A percentile compares a stretch with the other conserved stretches of the same genome.
phyloP scores from a whole-genome alignment of 257 asterid genomes.

The Buddleja alternifolia region DNA sequence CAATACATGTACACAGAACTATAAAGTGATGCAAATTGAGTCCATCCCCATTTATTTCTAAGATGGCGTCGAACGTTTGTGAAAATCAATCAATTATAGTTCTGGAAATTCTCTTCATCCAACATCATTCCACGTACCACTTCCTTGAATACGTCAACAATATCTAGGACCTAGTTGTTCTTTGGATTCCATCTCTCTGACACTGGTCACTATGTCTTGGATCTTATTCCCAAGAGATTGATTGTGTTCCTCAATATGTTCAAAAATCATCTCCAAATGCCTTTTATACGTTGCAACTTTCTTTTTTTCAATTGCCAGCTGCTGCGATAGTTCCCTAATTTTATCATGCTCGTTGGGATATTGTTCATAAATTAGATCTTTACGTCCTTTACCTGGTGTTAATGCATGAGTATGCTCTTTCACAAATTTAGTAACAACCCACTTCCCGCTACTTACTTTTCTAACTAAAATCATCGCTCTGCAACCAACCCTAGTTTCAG shows the following conservation, averaged over 20 bases:
- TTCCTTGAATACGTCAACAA: slow-evolving; percentile 25
- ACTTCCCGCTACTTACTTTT: slow-evolving; percentile 78
- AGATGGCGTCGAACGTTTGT: slow-evolving; percentile 14
- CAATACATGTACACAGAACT: slow-evolving; percentile 42
- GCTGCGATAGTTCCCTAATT: slow-evolving; percentile 86
- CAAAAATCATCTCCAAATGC: slow-evolving; percentile 89
- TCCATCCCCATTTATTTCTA: slow-evolving; percentile 37
- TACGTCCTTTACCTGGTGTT: slow-evolving; percentile 90
- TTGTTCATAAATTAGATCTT: slow-evolving; percentile 81
- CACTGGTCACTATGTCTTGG: slow-evolving; percentile 69
- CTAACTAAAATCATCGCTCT: slow-evolving; percentile 95
- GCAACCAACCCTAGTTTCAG: slow-evolving; percentile 98
- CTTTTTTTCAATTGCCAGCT: slow-evolving; percentile 89
- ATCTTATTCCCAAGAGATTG: slow-evolving; percentile 81
- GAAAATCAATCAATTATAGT: slow-evolving; percentile 28
- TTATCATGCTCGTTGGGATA: slow-evolving; percentile 94
- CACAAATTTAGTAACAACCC: slow-evolving; percentile 86
- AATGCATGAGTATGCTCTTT: slow-evolving; percentile 92
- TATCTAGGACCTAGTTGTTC: slow-evolving; percentile 54
- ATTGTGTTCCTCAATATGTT: slow-evolving; percentile 92
- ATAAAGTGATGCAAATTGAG: slow-evolving; percentile 31
- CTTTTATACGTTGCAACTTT: slow-evolving; percentile 83
- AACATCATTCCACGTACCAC: slow-evolving; percentile 24
- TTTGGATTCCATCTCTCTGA: slow-evolving; percentile 73
- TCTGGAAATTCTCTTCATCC: slow-evolving; percentile 34